Evolutionary conservation across 495 filamentous ascomycete genomes (phyloP).

Genomic region (Coniosporium apollinis): DNA sequence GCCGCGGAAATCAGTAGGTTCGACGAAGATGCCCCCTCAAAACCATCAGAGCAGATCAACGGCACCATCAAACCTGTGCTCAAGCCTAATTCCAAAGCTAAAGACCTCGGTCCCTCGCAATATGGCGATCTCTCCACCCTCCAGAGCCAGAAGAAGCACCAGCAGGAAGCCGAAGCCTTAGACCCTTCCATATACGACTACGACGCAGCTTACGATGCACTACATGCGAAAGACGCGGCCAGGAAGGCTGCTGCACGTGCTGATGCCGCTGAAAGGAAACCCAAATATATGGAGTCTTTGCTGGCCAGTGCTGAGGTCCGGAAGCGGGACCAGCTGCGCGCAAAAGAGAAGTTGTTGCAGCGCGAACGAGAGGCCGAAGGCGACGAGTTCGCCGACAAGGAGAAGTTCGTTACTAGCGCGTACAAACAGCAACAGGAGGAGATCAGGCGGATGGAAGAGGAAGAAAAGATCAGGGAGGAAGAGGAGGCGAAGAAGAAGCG

Average conservation of each 20-base stretch:
- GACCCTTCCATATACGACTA: conserved; percentile 65
- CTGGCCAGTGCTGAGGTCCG: conserved; percentile 68
- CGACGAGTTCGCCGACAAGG: conserved; percentile 86
- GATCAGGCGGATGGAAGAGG: conserved; percentile 56
- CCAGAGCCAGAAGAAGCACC: conserved; percentile 36
- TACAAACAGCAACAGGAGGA: conserved; percentile 91
- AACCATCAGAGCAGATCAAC: conserved; percentile 11
- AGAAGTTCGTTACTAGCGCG: conserved; percentile 90
- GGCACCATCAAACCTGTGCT: conserved; percentile 10
- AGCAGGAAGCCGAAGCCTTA: conserved; percentile 36
- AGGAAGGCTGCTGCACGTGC: conserved; percentile 19
- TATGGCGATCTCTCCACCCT: conserved; percentile 40
- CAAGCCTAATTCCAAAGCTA: conserved; percentile 18
- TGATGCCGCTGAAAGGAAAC: conserved; percentile 36
- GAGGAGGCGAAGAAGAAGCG: conserved; percentile 44
- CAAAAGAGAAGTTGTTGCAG: conserved; percentile 72
- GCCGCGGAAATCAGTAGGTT: conserved; percentile 17
- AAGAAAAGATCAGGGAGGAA: conserved; percentile 56
- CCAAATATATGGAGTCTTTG: conserved; percentile 71
- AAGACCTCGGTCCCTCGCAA: conserved; percentile 18
- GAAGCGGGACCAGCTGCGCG: conserved; percentile 75
- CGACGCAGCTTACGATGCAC: conserved; percentile 52
- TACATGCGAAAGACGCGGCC: conserved; percentile 15
- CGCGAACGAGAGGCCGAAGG: conserved; percentile 85
- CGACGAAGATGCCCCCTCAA: conserved; percentile 18